Evolutionary conservation across 495 filamentous ascomycete species (phyloP), one percentile per base, ranked within the genome.

Genomic region (Paragyromitra xinjiangensis): DNA sequence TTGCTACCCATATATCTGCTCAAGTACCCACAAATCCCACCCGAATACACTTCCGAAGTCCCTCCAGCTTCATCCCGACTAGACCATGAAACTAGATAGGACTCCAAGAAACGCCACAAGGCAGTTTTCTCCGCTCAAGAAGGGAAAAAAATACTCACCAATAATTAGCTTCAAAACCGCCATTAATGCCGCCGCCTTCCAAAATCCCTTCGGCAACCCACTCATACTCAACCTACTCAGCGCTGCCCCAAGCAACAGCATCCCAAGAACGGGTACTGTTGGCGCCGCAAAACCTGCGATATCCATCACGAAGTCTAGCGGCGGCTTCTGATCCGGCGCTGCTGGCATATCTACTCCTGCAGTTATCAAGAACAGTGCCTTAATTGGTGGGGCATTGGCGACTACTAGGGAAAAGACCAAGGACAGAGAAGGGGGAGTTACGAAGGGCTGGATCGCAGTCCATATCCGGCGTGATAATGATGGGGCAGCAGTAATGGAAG

Each of bases 281-380:
- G 77, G 75, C 14, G 78, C 81, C 1, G 66, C 73, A 69, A 82
- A 82, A 0, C 4, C 29, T 34, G 77, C 50, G 34, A 78, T 72
- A 26, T 82, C 81, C 81, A 82, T 82, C 1, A 82, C 55, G 69
- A 82, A 78, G 51, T 82, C 80, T 3, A 82, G 50, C 8, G 77
- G 80, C 14, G 81, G 81, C n/a, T 64, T 73, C 16, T 74, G 34
- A 34, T 82, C 80, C 12, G 81, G 81, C 2, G 80, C 81, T 26
- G 51, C 34, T 8, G 69, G 77, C 73, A 82, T 78, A 39, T 69
- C 45, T 9, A 80, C 50, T 11, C 59, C 34, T 3, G 61, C 26
- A 12, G 59, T 72, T 24, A 59, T 11, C 0, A 82, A 45, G 14
- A 82, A 82, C 12, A 82, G 40, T 19, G 80, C 77, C 24, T 82